phyloP scores from a whole-genome alignment of 805 yeast species.

The Spathaspora gorwiae region DNA sequence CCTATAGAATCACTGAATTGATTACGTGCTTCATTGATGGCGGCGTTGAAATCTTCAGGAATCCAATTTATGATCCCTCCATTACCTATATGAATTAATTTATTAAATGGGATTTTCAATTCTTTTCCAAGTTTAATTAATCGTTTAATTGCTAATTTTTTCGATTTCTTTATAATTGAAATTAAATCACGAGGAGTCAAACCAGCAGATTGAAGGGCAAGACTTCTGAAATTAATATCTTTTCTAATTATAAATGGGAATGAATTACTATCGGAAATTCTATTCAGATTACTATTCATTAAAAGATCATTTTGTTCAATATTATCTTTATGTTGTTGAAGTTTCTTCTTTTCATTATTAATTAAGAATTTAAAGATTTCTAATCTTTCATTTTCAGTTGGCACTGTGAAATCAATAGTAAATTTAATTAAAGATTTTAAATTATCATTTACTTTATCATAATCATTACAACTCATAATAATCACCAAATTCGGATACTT shows the following conservation, averaged over 20 bases:
- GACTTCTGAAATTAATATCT: constrained; percentile 49
- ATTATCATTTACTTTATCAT: constrained; percentile 62
- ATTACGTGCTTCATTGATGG: constrained; percentile 77
- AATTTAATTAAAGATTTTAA: constrained; percentile 69
- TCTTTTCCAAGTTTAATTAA: constrained; percentile 29
- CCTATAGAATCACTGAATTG: constrained; percentile 93
- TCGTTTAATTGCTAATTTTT: constrained; percentile 51
- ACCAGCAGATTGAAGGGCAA: constrained; percentile 90
- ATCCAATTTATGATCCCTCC: constrained; percentile 52
- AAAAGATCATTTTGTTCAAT: neutral
- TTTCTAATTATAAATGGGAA: constrained; percentile 21
- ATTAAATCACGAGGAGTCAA: constrained; percentile 77
- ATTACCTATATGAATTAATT: constrained; percentile 40
- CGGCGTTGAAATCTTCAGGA: constrained; percentile 60
- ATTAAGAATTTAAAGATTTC: constrained; percentile 54
- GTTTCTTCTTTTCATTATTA: constrained; percentile 13
- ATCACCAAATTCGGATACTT: constrained; percentile 41
- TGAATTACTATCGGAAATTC: neutral
- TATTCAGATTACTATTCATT: neutral
- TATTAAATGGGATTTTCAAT: constrained; percentile 8
- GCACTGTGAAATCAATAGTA: constrained; percentile 72
- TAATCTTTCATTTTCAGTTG: constrained; percentile 69
- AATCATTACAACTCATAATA: constrained; percentile 66
- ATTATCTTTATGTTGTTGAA: no score
- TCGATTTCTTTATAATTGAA: constrained; percentile 66